Percentiles rank a stretch among this genome's conserved stretches.
Conservation (phyloP, 1,139 yeast genomes). For the Kodamaea sp. region DNA sequence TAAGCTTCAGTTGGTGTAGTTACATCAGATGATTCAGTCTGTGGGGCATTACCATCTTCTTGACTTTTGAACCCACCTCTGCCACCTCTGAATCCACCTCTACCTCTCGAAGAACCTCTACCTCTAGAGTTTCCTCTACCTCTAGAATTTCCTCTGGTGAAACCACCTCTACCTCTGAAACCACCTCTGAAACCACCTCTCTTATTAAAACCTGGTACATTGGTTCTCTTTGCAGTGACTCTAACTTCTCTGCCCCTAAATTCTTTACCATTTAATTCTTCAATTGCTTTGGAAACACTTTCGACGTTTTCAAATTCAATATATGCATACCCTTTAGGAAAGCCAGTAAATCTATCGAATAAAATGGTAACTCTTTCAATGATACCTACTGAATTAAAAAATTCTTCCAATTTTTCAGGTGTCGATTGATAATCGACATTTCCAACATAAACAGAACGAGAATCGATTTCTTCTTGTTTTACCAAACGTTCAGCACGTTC, state of each 20-base stretch:
- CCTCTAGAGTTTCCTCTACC: slow-evolving; percentile 12
- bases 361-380: slow-evolving; percentile 40
- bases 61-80: neutral
- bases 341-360: slow-evolving; percentile 35
- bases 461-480: slow-evolving; percentile 33
- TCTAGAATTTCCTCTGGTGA: slow-evolving; percentile 19
- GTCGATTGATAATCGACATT: slow-evolving; percentile 42
- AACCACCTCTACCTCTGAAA: slow-evolving; percentile 21
- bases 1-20: too few relatives aligned
- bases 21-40: too few relatives aligned
- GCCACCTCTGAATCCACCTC: neutral
- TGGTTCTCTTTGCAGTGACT: slow-evolving; percentile 39
- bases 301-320: slow-evolving; percentile 33
- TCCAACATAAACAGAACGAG: slow-evolving; percentile 41
- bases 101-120: neutral
- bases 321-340: slow-evolving; percentile 47
- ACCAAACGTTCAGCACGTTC: slow-evolving; percentile 28
- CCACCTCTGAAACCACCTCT: slow-evolving; percentile 22
- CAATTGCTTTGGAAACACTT: slow-evolving; percentile 33
- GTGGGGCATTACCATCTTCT: neutral
- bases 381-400: slow-evolving; percentile 33
- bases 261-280: slow-evolving; percentile 30
- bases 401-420: slow-evolving; percentile 40
- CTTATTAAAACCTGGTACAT: slow-evolving; percentile 32
- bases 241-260: slow-evolving; percentile 38